Percentiles rank a stretch among this genome's conserved stretches.
Conservation (phyloP, 257 asterid genomes). For the Nicotiana undulata region DNA sequence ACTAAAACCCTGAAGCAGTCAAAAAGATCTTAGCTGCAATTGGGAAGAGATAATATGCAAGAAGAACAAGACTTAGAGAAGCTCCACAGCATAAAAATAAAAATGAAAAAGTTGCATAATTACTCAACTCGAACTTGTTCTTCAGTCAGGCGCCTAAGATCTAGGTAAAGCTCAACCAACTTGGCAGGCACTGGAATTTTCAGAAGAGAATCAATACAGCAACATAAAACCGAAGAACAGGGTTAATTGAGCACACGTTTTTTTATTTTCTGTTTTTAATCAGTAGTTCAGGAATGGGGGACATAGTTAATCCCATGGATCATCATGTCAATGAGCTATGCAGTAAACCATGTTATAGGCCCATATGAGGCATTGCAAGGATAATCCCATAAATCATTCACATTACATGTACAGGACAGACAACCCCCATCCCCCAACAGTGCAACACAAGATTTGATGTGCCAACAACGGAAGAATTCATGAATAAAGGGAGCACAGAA, state of each 20-base stretch:
- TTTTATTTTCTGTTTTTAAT: not conserved
- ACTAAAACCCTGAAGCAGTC: slow-evolving; percentile 48
- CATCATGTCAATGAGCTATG: not conserved
- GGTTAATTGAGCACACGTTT: not conserved
- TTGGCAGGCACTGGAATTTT: slow-evolving; percentile 62
- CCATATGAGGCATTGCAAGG: not conserved
- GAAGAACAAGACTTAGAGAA: not conserved
- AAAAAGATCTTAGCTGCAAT: not conserved
- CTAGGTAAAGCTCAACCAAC: slow-evolving; percentile 61
- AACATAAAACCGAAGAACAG: not conserved
- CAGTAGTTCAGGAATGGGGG: not conserved
- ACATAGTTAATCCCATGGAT: not conserved
- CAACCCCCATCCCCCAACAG: not conserved
- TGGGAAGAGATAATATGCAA: not conserved
- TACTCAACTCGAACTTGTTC: slow-evolving; percentile 73
- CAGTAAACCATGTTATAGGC: not conserved
- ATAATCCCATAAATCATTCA: not conserved
- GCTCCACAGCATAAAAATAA: not conserved
- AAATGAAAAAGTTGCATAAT: slow-evolving; percentile 9
- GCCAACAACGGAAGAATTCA: not conserved
- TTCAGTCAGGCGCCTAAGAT: slow-evolving; percentile 64
- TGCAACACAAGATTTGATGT: not conserved
- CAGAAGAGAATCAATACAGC: slow-evolving; percentile 8
- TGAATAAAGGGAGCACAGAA: not conserved
- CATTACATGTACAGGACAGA: not conserved